Evolutionary conservation across 148 eudicot genomes (phyloP), one percentile per base, ranked within the genome.

Genomic region (Rhododendron kiyosumense): DNA sequence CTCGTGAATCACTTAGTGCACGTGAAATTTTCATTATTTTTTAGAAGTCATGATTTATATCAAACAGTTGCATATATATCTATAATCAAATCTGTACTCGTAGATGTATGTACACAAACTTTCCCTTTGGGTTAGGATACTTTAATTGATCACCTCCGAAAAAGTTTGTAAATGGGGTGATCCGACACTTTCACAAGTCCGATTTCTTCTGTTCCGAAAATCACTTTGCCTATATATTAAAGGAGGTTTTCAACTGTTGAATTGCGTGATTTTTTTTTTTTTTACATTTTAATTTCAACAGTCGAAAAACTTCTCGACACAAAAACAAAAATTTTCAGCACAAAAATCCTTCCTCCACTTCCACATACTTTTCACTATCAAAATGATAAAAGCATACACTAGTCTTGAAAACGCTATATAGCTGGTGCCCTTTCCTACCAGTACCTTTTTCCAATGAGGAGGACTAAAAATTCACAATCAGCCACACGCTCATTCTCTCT

Each of bases 401-500:
- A 65, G 74, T 12, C 74, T 28, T 67, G 74, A 67, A 51, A 71
- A 67, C 76, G 18, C 38, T 71, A 65, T 65, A 6, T 17, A 11
- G 17, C 74, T 69, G 76, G 76, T 71, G 7, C 38, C 36, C 38
- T 28, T 71, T 28, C 17, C 76, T 71, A 12, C 65, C 22, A 17
- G 22, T 52, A 17, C 61, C 7, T 26, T 26, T 65, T 65, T 9
- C 32, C 73, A n/a, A n/a, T 26, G 73, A 65, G 73, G 30, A 30
- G 73, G 32, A 30, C 34, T 30, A 71, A 65, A 30, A 30, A 71
- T 30, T 5, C 9, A 32, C 63, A 85, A 11, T 63, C 85, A 52
- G 69, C 26, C 86, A 85, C 85, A 51, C 87, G 41, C 74, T 38
- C 81, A 57, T 75, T 63, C 82, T 26, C 71, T 67, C n/a, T n/a